Percentiles rank a stretch among this genome's conserved stretches.
Conservation (phyloP, 1,284 basidiomycete genomes). For the Inonotus hispidus region DNA sequence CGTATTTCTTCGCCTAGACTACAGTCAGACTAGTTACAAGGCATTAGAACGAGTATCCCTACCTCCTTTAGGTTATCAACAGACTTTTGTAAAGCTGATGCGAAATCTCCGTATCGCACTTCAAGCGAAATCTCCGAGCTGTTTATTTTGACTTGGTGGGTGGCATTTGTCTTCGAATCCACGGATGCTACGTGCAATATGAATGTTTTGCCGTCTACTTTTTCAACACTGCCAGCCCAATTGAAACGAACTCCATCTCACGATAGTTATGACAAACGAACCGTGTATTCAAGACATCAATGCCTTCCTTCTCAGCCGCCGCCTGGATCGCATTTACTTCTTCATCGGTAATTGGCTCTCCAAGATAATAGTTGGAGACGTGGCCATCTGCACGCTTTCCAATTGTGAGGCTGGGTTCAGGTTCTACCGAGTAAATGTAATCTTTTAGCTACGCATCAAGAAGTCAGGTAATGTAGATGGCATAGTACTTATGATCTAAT, state of each 20-base stretch:
- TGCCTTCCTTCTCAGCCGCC: conserved; percentile 62
- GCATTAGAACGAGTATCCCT: conserved; percentile 4
- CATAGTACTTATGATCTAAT: conserved; percentile 16
- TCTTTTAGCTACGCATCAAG: conserved; percentile 49
- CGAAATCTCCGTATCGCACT: conserved; percentile 69
- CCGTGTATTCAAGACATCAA: conserved; percentile 83
- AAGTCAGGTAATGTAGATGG: neutral
- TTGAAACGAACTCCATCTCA: neutral
- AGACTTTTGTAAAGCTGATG: conserved; percentile 47
- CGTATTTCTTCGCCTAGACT: conserved; percentile 59
- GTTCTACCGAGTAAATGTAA: conserved; percentile 62
- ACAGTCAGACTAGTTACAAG: neutral
- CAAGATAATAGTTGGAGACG: conserved; percentile 78
- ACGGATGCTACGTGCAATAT: conserved; percentile 71
- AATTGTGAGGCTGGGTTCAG: conserved; percentile 64
- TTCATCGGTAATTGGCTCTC: conserved; percentile 60
- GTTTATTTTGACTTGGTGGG: conserved; percentile 43
- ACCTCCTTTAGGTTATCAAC: conserved; percentile 59
- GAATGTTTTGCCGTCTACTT: conserved; percentile 38
- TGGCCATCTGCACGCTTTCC: conserved; percentile 76
- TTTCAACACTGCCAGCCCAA: conserved; percentile 12
- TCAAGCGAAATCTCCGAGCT: conserved; percentile 45
- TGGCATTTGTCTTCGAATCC: conserved; percentile 32
- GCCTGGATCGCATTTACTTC: conserved; percentile 72
- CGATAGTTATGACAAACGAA: conserved; percentile 25